Base-by-base conservation (phyloP, 345 rosid species). In the Kernera saxatilis region DNA sequence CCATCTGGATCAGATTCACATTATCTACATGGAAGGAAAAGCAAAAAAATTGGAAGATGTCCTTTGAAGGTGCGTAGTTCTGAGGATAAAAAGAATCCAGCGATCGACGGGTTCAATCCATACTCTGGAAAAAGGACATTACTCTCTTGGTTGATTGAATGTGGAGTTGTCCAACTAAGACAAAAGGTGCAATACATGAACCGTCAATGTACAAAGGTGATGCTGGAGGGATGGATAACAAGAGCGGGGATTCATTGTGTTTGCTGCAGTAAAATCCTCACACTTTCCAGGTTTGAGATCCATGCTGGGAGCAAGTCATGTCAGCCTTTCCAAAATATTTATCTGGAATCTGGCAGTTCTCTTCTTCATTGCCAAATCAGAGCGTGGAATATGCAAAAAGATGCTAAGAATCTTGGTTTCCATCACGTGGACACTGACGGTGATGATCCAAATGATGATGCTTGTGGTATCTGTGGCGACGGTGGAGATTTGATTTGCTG, bases 401-500 rank as follows among this genome's bases (percentile, higher is more conserved):
- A 77, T 72, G 76, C 88, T 61, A 79, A 59, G 76, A 72, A 54
- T 64, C 65, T 78, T 72, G 86, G 87, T 37, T 87, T 82, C 54
- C 84, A 84, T 69, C 71, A 79, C 17, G 87, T 94, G 55, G 84
- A 84, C 19, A 62, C 67, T 67, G 88, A 79, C 69, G 96, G 92
- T 26, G 93, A 87, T 69, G 99, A 94, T 85, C 95, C 97, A 53
- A 87, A 88, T 85, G 99, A 94, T 79, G 98, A 94, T 82, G 85
- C 97, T 44, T 94, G 99, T 83, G 92, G 96, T 75, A 84, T 89
- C 37, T 94, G 99, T 80, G 99, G 96, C 65, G 99, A 94, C 80
- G 98, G 98, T 74, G 99, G 99, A 61, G 88, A 92, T 80, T 80
- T 94, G 76, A 88, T 94, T 41, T 94, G 99, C 75, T 92, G 98